Evolutionary conservation across 192 early-diverging fungal species (phyloP), one percentile per base, ranked within the genome.

Genomic region (Linnemannia hyalina): DNA sequence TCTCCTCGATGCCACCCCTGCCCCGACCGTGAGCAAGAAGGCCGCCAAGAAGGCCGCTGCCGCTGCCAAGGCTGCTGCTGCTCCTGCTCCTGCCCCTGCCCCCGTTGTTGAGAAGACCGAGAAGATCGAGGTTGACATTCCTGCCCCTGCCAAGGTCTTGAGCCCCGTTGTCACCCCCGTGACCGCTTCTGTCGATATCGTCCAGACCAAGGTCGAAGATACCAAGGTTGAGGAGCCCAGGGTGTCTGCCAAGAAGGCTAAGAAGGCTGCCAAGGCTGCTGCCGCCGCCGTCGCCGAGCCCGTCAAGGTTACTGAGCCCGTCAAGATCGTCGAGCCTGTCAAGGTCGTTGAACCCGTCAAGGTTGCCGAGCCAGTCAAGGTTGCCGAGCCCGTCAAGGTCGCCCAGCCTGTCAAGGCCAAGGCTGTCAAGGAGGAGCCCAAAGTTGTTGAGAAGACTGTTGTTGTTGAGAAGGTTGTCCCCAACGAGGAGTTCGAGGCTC

Each of bases 401-500:
- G 63, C 69, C 38, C 44, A 75, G 44, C 23, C 75, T 35, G 73
- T 63, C 44, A 38, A 77, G 76, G 36, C 41, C 15, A 60, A 76
- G 80, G 23, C 54, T 74, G 44, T 46, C 42, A 29, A 74, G 79
- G 79, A 80, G 46, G 36, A 69, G 10, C 60, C 72, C 68, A 81
- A 81, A 52, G 47, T 65, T 75, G 73, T 71, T 10, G 76, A 78
- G 35, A 40, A 52, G 6, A 52, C 44, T 71, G 40, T 52, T 22
- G 47, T 40, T 65, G 42, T 74, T 23, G 75, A 82, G 44, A 42
- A 76, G 32, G 42, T 55, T 29, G 57, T 77, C 47, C 75, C 77
- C 49, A 85, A 85, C 52, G 60, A 86, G 46, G 84, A 86, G 29
- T 57, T 77, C 49, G 84, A 80, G 42, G 70, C 80, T 6, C 84